Evolutionary conservation across 2,329 filamentous ascomycete species (phyloP), one percentile per base, ranked within the genome.

Genomic region (Elsinoe fawcettii): DNA sequence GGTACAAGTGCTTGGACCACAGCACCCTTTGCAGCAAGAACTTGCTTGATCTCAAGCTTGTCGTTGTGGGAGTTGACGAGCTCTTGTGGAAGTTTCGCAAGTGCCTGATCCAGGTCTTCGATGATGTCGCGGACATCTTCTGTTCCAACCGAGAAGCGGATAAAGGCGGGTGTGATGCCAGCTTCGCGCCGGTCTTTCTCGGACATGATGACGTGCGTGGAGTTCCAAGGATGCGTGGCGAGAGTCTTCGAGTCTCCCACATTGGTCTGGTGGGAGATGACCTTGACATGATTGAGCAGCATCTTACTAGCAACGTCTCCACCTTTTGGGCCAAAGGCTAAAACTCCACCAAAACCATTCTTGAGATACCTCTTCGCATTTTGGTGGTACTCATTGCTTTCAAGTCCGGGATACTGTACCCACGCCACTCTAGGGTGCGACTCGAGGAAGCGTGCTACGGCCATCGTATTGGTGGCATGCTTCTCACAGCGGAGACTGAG

Each of bases 121-220:
- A 96, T 93, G 66, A 96, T 96, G 68, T 97, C 92, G 75, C 96
- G 90, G 69, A 97, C 95, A 71, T 96, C 90, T 76, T 97, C 92
- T 0, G 87, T 95, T 54, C 92, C 92, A 59, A 96, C 91, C 0
- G 91, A 96, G 67, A 96, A 93, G 61, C 92, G 88, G 72, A 97
- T 96, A 39, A 91, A 83, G 68, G 95, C 92, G 80, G 90, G 70
- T 18, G 39, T 43, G 16, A 43, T 43, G 20, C 39, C 39, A 20
- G 39, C 39, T 43, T 43, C 39, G 3, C 39, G 14, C 11, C 39
- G 39, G 18, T 43, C 39, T 12, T 43, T 43, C 39, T 43, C 39
- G n/a, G 39, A 43, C 39, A 43, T 23, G 18, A 43, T 23, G 39
- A 43, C 39, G 30, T 67, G 66, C 12, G 66, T 67, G 11, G 65